Base-by-base conservation (phyloP, 2,329 filamentous ascomycete genomes). In the Furcasterigmium sp. region DNA sequence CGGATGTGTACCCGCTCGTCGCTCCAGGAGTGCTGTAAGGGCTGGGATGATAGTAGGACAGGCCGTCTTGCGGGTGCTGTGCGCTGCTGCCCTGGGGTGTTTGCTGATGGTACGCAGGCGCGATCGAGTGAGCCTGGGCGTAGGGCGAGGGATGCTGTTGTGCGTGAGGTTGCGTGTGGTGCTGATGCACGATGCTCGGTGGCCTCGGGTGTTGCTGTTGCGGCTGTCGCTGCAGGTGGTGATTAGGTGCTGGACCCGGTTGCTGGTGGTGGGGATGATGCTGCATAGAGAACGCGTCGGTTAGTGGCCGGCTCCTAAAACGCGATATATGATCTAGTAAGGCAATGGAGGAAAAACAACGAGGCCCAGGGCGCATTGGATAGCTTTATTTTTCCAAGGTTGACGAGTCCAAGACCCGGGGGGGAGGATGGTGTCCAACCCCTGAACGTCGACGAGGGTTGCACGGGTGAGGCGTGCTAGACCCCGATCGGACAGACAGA, bases 21-120 rank as follows among this genome's bases (percentile, higher is more conserved):
- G 85, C 80, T 68, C 85, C 88, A 53, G 87, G 83, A 43, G 87
- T 85, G 68, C 85, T 90, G 70, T 95, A 95, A 10, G 87, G 80
- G 62, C 83, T 88, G 50, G 86, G 80, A 60, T 93, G 87, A 59
- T 85, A 82, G 66, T 91, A 95, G 56, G 82, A 76, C 41, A 86
- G 69, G 54, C 56, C 63, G 46, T 94, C 86, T 57, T 82, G 79
- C 39, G 76, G 67, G 58, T 76, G 73, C 57, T 84, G 83, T 36
- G 76, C 75, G 57, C 71, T 78, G 45, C 75, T 70, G 19, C 77
- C 73, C 61, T 84, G 82, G 51, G 76, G 73, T 45, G 81, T 72
- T 14, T 29, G 30, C 51, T 82, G 76, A 51, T 84, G 80, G 66
- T 93, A 93, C 56, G 78, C 71, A 55, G 79, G 76, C 55, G 84